Base-by-base conservation (phyloP, 1,284 basidiomycete genomes). In the Cryptococcus deneoformans region DNA sequence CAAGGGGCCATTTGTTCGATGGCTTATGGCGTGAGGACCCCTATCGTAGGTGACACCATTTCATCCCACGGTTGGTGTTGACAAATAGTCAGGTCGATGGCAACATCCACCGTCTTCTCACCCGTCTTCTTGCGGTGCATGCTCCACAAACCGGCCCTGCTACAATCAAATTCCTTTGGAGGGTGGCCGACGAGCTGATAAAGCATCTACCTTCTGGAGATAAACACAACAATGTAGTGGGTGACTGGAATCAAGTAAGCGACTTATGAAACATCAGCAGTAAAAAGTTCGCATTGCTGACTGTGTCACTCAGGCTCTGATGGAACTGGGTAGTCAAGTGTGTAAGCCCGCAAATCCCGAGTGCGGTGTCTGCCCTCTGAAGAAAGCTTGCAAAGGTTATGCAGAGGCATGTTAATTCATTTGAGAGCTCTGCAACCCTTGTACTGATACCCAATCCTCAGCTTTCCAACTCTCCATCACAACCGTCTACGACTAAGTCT, bases 1-100 rank as follows among this genome's bases (percentile, higher is more conserved):
- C 29, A 87, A 34, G 90, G 92, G 20, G 92, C 92, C 7, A 92
- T 96, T 58, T 86, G 85, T 62, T 91, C 89, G 1, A 96, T 96
- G 72, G 91, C 91, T 2, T 94, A 92, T 68, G 89, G 88, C 39
- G 84, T 91, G 62, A 83, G 83, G 58, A 88, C 85, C 9, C 89
- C 92, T 12, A 90, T 93, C 50, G 90, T 92, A 73, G 71, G 86
- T 81, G 20, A 34, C 24, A n/a, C n/a, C 46, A 38, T 39, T 35
- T 40, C 14, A 5, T 11, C 37, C 36, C 45, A 45, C 24, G 5
- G 3, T 42, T 42, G 40, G 12, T 42, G 16, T 42, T 11, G 11
- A 42, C 40, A 42, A 42, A 11, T 42, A 34, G 34, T 46, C 50
- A 92, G 89, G 81, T 96, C 48, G 93, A 97, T 71, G 93, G 93